phyloP scores from a whole-genome alignment of 495 filamentous ascomycete species.

The Neurospora sp. region DNA sequence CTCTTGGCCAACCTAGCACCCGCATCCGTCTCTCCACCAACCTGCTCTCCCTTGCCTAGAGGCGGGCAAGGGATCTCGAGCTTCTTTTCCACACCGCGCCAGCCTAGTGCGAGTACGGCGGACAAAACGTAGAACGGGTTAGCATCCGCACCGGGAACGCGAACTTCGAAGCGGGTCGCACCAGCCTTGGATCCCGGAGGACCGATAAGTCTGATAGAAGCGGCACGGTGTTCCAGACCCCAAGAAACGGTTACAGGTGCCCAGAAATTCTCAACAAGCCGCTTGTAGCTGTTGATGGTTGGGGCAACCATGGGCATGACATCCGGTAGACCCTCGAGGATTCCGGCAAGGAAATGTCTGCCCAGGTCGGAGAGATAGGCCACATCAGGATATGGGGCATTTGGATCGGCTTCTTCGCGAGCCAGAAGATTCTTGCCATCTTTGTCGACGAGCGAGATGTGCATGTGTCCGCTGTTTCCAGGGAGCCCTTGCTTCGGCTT shows the following conservation, averaged over 20 bases:
- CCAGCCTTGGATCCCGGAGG: constrained; percentile 75
- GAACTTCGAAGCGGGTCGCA: constrained; percentile 84
- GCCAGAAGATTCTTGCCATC: constrained; percentile 70
- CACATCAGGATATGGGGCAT: constrained; percentile 63
- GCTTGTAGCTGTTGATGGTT: constrained; percentile 94
- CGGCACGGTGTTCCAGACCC: constrained; percentile 91
- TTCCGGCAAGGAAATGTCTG: constrained; percentile 84
- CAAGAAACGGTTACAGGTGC: constrained; percentile 94
- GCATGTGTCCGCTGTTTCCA: constrained; percentile 92
- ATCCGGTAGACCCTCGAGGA: constrained; percentile 81
- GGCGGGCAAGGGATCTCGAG: constrained; percentile 74
- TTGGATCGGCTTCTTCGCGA: constrained; percentile 57
- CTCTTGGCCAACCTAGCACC: constrained; percentile 70
- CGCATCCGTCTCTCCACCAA: constrained; percentile 55
- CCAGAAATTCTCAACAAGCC: constrained; percentile 98
- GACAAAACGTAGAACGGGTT: constrained; percentile 86
- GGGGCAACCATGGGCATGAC: constrained; percentile 93
- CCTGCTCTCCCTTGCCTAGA: constrained; percentile 70
- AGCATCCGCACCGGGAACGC: constrained; percentile 82
- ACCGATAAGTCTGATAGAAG: constrained; percentile 79
- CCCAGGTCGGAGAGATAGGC: constrained; percentile 76
- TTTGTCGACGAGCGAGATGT: constrained; percentile 68
- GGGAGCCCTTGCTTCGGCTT: constrained; percentile 85
- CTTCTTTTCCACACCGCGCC: constrained; percentile 84
- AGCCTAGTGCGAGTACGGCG: constrained; percentile 75